A percentile compares a stretch with the other conserved stretches of the same genome.
These are phyloP conservation scores for Ceratocystis destructans DNA, from an alignment of 2,329 filamentous ascomycete species.

Conservation along the genomic window DNA sequence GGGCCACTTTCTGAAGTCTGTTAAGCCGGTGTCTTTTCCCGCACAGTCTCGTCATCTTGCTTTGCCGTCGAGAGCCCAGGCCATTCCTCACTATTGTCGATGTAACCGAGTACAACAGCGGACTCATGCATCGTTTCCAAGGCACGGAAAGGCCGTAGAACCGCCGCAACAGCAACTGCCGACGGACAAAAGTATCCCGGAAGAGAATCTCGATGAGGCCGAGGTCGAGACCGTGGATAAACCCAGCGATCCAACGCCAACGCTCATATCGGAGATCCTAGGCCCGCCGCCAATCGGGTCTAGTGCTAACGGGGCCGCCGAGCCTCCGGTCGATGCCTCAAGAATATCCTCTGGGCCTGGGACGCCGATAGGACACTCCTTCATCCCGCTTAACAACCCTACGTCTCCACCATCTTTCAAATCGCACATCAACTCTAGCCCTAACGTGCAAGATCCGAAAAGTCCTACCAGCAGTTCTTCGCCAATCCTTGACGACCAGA, in stretches of 20 bases:
- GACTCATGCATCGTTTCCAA: slow-evolving; percentile 11
- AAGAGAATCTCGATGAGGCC: neutral
- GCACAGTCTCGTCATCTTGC: neutral
- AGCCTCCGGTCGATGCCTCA: neutral
- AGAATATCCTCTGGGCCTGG: neutral
- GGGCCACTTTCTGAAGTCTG: neutral
- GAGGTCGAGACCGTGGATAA: neutral
- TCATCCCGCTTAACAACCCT: neutral
- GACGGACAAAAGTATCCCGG: neutral
- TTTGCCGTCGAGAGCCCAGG: neutral
- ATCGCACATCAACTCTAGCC: neutral
- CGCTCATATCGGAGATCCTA: slow-evolving; percentile 6
- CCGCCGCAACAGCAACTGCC: neutral
- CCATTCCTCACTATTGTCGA: neutral
- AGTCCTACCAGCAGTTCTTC: neutral
- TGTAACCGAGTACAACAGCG: neutral
- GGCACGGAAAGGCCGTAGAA: slow-evolving; percentile 20
- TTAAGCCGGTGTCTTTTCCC: neutral
- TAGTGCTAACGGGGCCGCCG: neutral
- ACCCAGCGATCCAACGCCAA: neutral
- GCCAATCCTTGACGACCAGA: neutral
- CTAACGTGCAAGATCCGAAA: neutral
- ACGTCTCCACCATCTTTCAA: neutral
- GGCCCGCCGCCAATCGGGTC: neutral
- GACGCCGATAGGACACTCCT: neutral